Evolutionary conservation across 73 alveolate species (phyloP), one percentile per base, ranked within the genome.

Genomic region (Tetrahymena thermophila): DNA sequence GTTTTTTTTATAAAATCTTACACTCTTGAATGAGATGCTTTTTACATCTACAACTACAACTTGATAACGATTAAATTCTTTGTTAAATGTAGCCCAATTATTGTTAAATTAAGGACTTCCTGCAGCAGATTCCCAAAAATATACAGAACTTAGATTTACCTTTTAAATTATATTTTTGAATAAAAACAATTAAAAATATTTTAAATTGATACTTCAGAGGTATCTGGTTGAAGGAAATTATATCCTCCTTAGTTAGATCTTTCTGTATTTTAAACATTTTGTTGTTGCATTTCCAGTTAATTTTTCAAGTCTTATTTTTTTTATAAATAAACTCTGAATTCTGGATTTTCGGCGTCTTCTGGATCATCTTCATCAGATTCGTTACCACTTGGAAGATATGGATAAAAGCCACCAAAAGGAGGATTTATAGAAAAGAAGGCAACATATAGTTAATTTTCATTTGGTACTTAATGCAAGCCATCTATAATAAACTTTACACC

Each of bases 401-500:
- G 37, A 95, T 95, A 95, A n/a, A 95, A 95, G 35, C 95, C 94
- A 35, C 95, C 97, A n/a, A 71, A 71, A 28, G 97, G 97, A 71
- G 93, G 84, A 35, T 93, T 85, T 15, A 95, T 35, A 3, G 97
- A 95, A 42, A 84, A 95, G 84, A 95, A 95, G 19, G 84, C 40
- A 34, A 95, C 94, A 89, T 95, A 95, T 89, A 95, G n/a, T 35
- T 89, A 95, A 71, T 43, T 42, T 40, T 98, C 96, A 19, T 95
- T 35, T 34, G 97, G 97, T 40, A 94, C 94, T 94, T 98, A 97
- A 89, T 97, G 98, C 71, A 98, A 84, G 19, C 97, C 99, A 96
- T 98, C 99, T 11, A 97, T 98, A 17, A 98, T 50, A n/a, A 98
- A 58, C 93, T 97, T 97, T 94, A 98, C 98, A 25, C 99, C 99